phyloP scores from a whole-genome alignment of 2,329 filamentous ascomycete genomes.

The Falciphora oryzae region DNA sequence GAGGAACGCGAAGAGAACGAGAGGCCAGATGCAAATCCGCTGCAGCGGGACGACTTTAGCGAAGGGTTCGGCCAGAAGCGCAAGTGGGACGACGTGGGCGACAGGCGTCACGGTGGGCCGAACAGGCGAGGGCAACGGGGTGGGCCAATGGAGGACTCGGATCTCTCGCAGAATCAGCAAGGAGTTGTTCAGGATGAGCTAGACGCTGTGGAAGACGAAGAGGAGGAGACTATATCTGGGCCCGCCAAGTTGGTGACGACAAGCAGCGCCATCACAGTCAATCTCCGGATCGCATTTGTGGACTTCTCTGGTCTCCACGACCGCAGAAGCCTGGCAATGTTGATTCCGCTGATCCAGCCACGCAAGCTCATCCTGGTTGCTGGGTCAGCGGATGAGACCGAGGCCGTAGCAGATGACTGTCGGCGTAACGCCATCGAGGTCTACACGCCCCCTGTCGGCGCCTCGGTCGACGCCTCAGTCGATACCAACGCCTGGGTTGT shows the following conservation, averaged over 20 bases:
- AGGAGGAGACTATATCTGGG: slow-evolving; percentile 46
- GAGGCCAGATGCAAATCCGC: slow-evolving; percentile 41
- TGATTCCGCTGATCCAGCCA: slow-evolving; percentile 89
- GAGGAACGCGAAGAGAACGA: slow-evolving; percentile 78
- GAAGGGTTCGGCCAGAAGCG: slow-evolving; percentile 82
- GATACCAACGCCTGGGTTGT: slow-evolving; percentile 98
- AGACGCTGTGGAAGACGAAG: slow-evolving; percentile 52
- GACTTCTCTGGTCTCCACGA: slow-evolving; percentile 93
- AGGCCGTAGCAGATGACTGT: slow-evolving; percentile 56
- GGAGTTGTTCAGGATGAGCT: slow-evolving; percentile 39
- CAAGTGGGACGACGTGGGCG: slow-evolving; percentile 74
- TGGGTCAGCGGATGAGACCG: slow-evolving; percentile 73
- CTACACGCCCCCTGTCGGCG: slow-evolving; percentile 73
- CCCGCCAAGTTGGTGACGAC: slow-evolving; percentile 71
- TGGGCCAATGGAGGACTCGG: slow-evolving; percentile 23
- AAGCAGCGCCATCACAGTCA: slow-evolving; percentile 58
- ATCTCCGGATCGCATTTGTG: slow-evolving; percentile 76
- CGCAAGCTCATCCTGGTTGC: slow-evolving; percentile 91
- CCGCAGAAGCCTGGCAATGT: slow-evolving; percentile 86
- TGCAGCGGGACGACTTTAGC: slow-evolving; percentile 44
- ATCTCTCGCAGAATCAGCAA: background rate
- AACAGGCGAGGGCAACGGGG: slow-evolving; percentile 57
- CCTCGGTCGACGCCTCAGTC: slow-evolving; percentile 79
- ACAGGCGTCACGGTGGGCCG: slow-evolving; percentile 28
- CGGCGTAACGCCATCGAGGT: slow-evolving; percentile 51